Conservation (phyloP, 257 asterid species). For the Gynochthodes officinalis region DNA sequence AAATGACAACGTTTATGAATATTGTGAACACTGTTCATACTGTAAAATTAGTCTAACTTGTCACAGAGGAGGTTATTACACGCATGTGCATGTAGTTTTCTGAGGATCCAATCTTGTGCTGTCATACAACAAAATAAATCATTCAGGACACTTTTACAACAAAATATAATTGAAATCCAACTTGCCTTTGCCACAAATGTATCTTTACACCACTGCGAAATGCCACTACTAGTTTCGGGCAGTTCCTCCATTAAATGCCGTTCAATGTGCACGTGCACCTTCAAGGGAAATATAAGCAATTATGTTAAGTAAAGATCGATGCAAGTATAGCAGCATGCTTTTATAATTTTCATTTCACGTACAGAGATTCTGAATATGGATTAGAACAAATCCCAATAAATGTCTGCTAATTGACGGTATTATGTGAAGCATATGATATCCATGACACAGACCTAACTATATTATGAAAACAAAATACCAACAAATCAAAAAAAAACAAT, state of each 20-base stretch:
- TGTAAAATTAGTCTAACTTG: too few species aligned
- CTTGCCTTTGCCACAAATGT: conserved; percentile 69
- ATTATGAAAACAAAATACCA: not conserved
- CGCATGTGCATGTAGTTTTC: too few species aligned
- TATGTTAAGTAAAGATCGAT: conserved; percentile 1
- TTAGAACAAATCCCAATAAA: not conserved
- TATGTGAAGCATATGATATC: not conserved
- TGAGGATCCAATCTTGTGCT: too few species aligned
- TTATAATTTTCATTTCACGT: not conserved
- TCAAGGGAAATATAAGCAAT: conserved; percentile 11
- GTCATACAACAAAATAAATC: not conserved
- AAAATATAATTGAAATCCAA: not conserved
- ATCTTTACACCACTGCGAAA: conserved; percentile 93
- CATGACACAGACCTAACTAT: too few species aligned
- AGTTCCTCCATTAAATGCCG: conserved; percentile 61
- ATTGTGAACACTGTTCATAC: not conserved
- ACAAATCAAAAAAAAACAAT: not conserved
- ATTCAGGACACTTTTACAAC: not conserved
- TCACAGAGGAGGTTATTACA: too few species aligned
- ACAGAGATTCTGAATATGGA: not conserved
- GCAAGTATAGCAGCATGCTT: not conserved
- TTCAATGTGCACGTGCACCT: conserved; percentile 82
- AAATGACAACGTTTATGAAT: not conserved
- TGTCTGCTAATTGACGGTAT: not conserved
- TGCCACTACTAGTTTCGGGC: conserved; percentile 64